Conservation (phyloP, 345 rosid species). For the Acer yangbiense region DNA sequence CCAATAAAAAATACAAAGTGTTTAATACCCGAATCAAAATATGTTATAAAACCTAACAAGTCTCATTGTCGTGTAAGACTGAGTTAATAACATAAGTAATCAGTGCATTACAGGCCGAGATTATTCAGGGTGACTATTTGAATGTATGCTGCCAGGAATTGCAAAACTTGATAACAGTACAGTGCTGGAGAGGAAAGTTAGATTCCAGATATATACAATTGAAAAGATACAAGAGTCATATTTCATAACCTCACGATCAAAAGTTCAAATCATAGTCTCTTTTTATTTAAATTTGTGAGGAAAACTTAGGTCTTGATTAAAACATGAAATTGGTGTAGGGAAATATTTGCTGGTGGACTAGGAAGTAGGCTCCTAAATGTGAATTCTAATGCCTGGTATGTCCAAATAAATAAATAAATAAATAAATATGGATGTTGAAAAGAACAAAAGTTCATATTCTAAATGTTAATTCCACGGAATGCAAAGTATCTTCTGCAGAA, state of each 20-base stretch:
- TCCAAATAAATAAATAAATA: too few species aligned
- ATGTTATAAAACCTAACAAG: not conserved
- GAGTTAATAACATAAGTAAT: not conserved
- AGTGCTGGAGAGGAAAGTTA: not conserved
- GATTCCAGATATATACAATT: too few species aligned
- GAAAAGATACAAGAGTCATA: not conserved
- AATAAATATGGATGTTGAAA: not conserved
- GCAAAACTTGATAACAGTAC: too few species aligned
- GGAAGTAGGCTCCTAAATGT: too few species aligned
- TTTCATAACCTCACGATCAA: not conserved
- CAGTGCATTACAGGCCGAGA: not conserved
- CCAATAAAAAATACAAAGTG: not conserved
- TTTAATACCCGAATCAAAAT: not conserved
- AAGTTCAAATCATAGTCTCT: not conserved
- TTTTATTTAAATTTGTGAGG: not conserved
- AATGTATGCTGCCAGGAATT: not conserved
- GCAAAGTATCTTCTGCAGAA: not conserved
- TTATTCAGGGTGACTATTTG: not conserved
- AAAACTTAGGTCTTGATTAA: not conserved
- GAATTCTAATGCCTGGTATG: too few species aligned
- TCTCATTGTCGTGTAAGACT: too few species aligned
- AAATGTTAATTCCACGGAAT: not conserved
- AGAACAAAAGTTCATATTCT: not conserved
- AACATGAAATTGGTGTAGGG: not conserved
- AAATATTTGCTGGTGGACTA: not conserved